Conservation (phyloP, 2,329 filamentous ascomycete genomes). For the Pseudopithomyces maydicus region DNA sequence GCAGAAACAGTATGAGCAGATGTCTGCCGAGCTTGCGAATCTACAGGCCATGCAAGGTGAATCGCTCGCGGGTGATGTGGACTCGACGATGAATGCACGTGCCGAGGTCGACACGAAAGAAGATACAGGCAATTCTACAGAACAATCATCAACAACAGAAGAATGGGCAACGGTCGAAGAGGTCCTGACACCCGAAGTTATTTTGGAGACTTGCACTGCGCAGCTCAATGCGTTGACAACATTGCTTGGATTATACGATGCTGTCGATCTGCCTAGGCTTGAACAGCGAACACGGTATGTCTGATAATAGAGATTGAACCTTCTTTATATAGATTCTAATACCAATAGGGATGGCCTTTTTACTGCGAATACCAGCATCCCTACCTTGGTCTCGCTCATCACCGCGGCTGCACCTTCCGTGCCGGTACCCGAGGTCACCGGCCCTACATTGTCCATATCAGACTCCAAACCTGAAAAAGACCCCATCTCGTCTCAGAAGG, state of each 20-base stretch:
- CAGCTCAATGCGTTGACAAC: slow-evolving; percentile 58
- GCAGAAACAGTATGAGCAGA: slow-evolving; percentile 52
- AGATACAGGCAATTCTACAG: slow-evolving; percentile 30
- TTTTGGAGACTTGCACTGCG: slow-evolving; percentile 71
- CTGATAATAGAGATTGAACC: too few relatives aligned
- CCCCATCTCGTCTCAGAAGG: slow-evolving; percentile 46
- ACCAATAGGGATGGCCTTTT: slow-evolving; percentile 45
- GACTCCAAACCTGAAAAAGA: slow-evolving; percentile 23
- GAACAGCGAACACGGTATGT: slow-evolving; percentile 62
- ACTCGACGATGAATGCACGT: slow-evolving; percentile 9
- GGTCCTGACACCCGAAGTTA: slow-evolving; percentile 65
- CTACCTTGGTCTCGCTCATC: slow-evolving; percentile 54
- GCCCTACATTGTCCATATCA: slow-evolving; percentile 40
- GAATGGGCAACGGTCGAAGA: slow-evolving; percentile 72
- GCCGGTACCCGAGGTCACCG: slow-evolving; percentile 14
- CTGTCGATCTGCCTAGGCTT: slow-evolving; percentile 54
- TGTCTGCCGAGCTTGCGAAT: slow-evolving; percentile 38
- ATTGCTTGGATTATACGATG: slow-evolving; percentile 56
- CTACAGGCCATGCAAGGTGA: slow-evolving; percentile 28
- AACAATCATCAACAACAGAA: slow-evolving; percentile 50
- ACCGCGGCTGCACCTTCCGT: slow-evolving; percentile 20
- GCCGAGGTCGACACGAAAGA: slow-evolving; percentile 13
- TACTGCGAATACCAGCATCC: slow-evolving; percentile 60
- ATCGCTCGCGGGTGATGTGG: slow-evolving; percentile 26
- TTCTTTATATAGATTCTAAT: not conserved